These are phyloP conservation scores for Diaporthe longicolla DNA, from an alignment of 2,329 filamentous ascomycete species.

Conservation along the genomic window DNA sequence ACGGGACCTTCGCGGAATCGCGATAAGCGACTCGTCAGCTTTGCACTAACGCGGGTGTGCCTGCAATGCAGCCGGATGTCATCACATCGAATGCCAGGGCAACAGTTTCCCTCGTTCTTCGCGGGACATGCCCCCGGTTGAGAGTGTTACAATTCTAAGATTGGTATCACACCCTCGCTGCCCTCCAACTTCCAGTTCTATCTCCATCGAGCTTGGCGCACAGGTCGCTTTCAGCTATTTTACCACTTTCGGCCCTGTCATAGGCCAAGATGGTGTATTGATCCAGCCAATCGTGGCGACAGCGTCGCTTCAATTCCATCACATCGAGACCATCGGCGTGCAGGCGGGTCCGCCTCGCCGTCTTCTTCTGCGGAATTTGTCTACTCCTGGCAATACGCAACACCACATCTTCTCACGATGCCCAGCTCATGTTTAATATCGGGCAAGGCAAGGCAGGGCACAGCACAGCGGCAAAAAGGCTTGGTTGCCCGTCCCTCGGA, in stretches of 20 bases:
- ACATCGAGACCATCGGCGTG: conserved; percentile 17
- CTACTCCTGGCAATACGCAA: not conserved
- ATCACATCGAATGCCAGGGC: conserved; percentile 37
- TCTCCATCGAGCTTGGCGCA: conserved; percentile 33
- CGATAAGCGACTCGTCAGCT: conserved; percentile 42
- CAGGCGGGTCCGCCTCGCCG: conserved; percentile 13
- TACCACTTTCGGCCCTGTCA: conserved; percentile 16
- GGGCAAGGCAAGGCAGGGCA: conserved; percentile 1
- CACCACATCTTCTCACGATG: conserved; percentile 6
- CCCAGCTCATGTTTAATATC: conserved; percentile 16
- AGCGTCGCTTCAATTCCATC: conserved; percentile 25
- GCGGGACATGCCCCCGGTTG: conserved; percentile 32
- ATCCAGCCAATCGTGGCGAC: conserved; percentile 32
- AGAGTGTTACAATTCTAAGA: conserved; percentile 33
- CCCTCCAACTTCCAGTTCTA: conserved; percentile 35
- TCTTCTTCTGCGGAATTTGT: not conserved
- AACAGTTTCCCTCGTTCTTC: conserved; percentile 32
- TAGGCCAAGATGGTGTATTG: conserved; percentile 24
- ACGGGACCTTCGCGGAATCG: conserved; percentile 39
- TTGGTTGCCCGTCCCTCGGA: conserved; percentile 10
- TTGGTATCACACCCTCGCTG: conserved; percentile 34
- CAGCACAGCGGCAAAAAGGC: conserved; percentile 12
- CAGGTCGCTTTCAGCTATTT: conserved; percentile 27
- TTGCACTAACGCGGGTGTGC: conserved; percentile 41
- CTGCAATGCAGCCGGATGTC: conserved; percentile 41